These are phyloP conservation scores for Didymella pinodella DNA, from an alignment of 2,329 filamentous ascomycete genomes.

Conservation along the genomic window DNA sequence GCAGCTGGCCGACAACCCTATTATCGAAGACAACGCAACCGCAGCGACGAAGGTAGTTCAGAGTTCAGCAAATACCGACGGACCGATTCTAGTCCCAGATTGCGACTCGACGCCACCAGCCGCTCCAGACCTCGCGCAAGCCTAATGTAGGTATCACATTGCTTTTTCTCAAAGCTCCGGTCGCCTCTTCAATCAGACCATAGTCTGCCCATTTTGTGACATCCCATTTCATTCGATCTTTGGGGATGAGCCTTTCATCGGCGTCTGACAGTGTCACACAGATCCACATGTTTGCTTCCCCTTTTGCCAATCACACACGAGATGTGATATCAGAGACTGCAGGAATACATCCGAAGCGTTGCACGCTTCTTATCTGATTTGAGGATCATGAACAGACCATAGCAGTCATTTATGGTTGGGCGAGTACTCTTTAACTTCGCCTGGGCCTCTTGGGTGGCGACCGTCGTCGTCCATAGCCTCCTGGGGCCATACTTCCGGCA, in stretches of 20 bases:
- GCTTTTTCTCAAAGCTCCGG: slow-evolving; percentile 12
- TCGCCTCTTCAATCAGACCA: slow-evolving; percentile 15
- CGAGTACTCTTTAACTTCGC: background rate
- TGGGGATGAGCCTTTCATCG: background rate
- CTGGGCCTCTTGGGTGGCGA: background rate
- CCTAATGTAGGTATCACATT: slow-evolving; percentile 5
- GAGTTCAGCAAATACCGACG: background rate
- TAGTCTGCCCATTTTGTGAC: slow-evolving; percentile 3
- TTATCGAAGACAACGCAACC: background rate
- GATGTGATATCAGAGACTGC: background rate
- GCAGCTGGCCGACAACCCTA: background rate
- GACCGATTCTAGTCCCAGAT: background rate
- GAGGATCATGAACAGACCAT: background rate
- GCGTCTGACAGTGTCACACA: slow-evolving; percentile 1
- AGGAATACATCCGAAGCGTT: background rate
- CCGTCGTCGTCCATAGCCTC: no score
- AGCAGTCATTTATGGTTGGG: background rate
- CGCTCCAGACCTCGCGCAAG: slow-evolving; percentile 3
- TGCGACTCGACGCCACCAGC: slow-evolving; percentile 4
- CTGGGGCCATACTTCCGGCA: background rate
- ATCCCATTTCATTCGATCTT: background rate
- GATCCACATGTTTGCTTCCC: background rate
- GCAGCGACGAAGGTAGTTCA: background rate
- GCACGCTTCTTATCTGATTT: background rate
- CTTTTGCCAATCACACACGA: background rate